Conservation (phyloP, 306 rosid species). For the Biancaea sappan region DNA sequence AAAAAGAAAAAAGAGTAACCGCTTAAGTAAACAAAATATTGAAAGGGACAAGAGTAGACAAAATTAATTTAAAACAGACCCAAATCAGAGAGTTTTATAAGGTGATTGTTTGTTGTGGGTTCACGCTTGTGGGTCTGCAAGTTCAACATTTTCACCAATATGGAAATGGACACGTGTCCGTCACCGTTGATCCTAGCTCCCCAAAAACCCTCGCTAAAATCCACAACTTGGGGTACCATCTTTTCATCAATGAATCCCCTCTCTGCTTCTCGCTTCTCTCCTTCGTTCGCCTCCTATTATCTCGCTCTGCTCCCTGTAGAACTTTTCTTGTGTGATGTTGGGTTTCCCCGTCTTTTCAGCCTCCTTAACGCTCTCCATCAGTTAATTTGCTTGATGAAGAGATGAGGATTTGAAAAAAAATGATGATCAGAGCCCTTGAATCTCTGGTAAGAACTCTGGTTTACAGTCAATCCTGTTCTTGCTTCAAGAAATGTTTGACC, state of each 20-base stretch:
- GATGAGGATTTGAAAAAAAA: constrained; percentile 18
- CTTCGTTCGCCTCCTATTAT: too few species aligned
- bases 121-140: neutral
- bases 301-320: neutral
- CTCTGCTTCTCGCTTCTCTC: neutral
- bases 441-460: neutral
- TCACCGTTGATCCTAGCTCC: constrained; percentile 12
- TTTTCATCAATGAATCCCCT: constrained; percentile 15
- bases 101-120: too few species aligned
- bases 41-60: neutral
- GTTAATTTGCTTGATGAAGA: neutral
- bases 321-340: neutral
- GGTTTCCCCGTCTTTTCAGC: neutral
- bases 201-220: neutral
- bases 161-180: constrained; percentile 53
- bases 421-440: constrained; percentile 30
- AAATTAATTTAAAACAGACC: too few species aligned
- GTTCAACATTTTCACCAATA: constrained; percentile 17
- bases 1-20: too few species aligned
- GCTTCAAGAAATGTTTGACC: constrained; percentile 40
- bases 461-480: constrained; percentile 28
- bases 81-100: too few species aligned
- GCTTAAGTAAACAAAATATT: too few species aligned
- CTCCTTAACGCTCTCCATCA: neutral
- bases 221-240: constrained; percentile 24